Evolutionary conservation across 2,329 filamentous ascomycete species (phyloP).

Genomic region (Chrysoporthe puriensis): DNA sequence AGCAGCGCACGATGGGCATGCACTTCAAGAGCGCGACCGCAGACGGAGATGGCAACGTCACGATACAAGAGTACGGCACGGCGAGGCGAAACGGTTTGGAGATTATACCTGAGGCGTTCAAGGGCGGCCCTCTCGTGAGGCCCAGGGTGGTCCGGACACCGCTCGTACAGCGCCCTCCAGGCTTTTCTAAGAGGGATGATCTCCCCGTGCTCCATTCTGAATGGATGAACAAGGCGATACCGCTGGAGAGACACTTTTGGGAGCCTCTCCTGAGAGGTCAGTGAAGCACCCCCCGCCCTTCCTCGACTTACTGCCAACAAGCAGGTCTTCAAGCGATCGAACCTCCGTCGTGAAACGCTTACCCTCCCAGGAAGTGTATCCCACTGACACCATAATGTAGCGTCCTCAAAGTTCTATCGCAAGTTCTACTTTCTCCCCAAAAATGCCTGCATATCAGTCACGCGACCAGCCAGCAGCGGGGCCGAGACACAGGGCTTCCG

Average conservation of each 20-base stretch:
- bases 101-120: constrained; percentile 7
- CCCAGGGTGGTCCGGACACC: too few species aligned
- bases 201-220: not conserved
- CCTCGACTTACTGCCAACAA: too few species aligned
- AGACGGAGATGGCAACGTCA: not conserved
- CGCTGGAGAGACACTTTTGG: not conserved
- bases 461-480: not conserved
- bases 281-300: not conserved
- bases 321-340: too few species aligned
- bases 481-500: not conserved
- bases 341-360: too few species aligned
- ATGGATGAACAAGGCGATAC: not conserved
- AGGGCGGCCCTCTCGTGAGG: not conserved
- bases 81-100: not conserved
- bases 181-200: not conserved
- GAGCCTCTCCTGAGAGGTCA: not conserved
- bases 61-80: not conserved
- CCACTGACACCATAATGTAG: not conserved
- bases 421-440: not conserved
- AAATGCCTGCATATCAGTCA: not conserved
- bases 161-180: not conserved
- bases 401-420: not conserved
- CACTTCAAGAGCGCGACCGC: not conserved
- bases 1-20: not conserved
- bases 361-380: too few species aligned